These are phyloP conservation scores for Avena insularis DNA, from an alignment of 176 grass and related monocot species.

Conservation along the genomic window DNA sequence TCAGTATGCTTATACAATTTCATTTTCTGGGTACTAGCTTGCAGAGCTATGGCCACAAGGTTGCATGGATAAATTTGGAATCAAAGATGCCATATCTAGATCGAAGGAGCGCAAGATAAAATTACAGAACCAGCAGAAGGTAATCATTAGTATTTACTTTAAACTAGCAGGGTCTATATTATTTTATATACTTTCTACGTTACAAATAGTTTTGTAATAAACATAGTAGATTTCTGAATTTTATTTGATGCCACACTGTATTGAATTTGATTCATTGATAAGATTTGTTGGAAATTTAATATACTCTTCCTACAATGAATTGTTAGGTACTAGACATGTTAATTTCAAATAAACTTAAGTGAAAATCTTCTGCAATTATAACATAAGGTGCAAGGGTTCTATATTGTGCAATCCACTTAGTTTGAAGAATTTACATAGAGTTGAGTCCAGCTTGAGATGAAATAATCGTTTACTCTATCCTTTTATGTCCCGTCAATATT, in stretches of 20 bases:
- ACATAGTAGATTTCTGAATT: neutral
- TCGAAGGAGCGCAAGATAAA: slow-evolving; percentile 76
- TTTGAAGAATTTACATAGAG: neutral
- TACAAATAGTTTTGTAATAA: neutral
- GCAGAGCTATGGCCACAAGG: slow-evolving; percentile 96
- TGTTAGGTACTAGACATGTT: neutral
- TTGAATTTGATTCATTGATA: neutral
- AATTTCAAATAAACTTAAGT: neutral
- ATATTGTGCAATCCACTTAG: neutral
- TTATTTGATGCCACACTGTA: neutral
- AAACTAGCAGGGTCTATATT: neutral
- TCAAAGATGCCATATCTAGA: slow-evolving; percentile 94
- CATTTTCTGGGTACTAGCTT: slow-evolving; percentile 57
- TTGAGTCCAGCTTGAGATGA: neutral
- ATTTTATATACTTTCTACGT: neutral
- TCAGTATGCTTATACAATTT: slow-evolving; percentile 37
- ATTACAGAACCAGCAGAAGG: slow-evolving; percentile 82
- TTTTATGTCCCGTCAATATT: neutral
- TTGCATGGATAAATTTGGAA: slow-evolving; percentile 96
- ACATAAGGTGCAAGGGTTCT: neutral
- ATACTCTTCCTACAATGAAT: neutral
- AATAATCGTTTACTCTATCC: neutral
- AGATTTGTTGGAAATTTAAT: neutral
- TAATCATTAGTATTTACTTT: slow-evolving; percentile 38
- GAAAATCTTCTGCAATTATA: neutral